These are phyloP conservation scores for Chlorella sp. DNA, from an alignment of 139 green algal species.

Conservation along the genomic window DNA sequence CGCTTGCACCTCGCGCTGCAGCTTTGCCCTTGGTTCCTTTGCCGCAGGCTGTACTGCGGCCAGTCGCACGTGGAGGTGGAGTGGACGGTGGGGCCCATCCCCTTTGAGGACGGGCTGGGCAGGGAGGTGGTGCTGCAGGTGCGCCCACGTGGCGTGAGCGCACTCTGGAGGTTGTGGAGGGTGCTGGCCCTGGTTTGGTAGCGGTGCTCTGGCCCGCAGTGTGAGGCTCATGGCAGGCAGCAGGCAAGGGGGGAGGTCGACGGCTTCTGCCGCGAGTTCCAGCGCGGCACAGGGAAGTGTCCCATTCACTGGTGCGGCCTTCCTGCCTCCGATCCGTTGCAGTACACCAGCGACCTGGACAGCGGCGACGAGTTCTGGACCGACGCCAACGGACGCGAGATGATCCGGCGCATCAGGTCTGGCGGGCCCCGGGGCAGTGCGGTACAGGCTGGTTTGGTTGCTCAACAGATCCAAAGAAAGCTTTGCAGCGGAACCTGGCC, in stretches of 20 bases:
- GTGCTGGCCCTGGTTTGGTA: too few relatives aligned
- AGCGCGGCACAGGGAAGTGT: too few relatives aligned
- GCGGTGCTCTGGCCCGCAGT: background rate
- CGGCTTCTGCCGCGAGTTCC: too few relatives aligned
- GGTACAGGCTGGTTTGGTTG: too few relatives aligned
- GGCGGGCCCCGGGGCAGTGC: too few relatives aligned
- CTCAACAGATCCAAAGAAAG: too few relatives aligned
- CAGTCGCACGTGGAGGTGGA: constrained; percentile 63
- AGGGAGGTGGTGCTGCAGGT: constrained; percentile 56
- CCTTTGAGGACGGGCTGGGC: constrained; percentile 60
- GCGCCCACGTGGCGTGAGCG: background rate
- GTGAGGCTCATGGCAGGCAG: too few relatives aligned
- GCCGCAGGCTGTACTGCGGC: constrained; percentile 50
- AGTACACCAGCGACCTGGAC: constrained; percentile 38
- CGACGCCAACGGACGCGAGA: constrained; percentile 78
- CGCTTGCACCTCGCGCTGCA: too few relatives aligned
- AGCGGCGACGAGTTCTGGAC: constrained; percentile 60
- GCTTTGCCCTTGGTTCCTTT: background rate
- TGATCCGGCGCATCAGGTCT: constrained; percentile 54
- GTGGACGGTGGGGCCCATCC: constrained; percentile 81
- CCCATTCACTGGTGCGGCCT: too few relatives aligned
- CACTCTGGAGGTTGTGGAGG: background rate
- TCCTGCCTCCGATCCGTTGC: background rate
- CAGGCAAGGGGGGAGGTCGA: too few relatives aligned
- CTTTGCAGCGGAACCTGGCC: too few relatives aligned